phyloP scores from a whole-genome alignment of 768 basidiomycete species.

The Dentipellis fragilis region DNA sequence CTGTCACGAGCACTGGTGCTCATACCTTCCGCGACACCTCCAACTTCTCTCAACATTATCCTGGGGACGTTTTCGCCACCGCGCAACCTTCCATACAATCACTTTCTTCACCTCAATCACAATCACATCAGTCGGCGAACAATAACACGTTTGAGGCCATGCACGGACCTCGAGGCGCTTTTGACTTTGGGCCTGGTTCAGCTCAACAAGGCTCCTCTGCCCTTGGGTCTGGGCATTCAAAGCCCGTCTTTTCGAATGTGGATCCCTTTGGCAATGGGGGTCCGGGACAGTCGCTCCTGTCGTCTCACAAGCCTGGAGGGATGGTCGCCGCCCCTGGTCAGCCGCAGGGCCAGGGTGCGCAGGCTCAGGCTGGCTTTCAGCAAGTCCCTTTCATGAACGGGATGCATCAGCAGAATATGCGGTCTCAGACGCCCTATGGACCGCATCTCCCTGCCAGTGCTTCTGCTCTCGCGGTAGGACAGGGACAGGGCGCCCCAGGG shows the following conservation, averaged over 20 bases:
- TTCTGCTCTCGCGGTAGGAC: constrained; percentile 16
- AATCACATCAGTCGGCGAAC: constrained; percentile 10
- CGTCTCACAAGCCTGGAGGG: constrained; percentile 7
- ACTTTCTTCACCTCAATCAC: constrained; percentile 6
- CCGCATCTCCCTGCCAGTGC: constrained; percentile 47
- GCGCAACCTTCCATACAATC: constrained; percentile 5
- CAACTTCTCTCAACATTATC: constrained; percentile 12
- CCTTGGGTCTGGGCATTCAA: constrained; percentile 6
- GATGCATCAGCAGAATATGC: constrained; percentile 26
- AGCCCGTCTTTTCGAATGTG: constrained; percentile 8
- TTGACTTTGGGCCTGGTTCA: constrained; percentile 8
- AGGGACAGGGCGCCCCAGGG: constrained; percentile 8
- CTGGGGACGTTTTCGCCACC: constrained; percentile 12
- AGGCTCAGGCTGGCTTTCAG: constrained; percentile 23
- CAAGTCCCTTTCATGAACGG: constrained; percentile 29
- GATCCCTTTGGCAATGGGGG: constrained; percentile 11
- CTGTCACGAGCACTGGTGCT: neutral
- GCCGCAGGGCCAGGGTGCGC: constrained; percentile 25
- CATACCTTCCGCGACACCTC: constrained; percentile 16
- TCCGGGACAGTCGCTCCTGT: neutral
- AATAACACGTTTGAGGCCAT: constrained; percentile 9
- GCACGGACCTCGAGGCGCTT: constrained; percentile 3
- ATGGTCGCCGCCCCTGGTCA: constrained; percentile 22
- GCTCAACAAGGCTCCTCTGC: constrained; percentile 4
- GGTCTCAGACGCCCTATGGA: constrained; percentile 70